Percentiles rank a stretch among this genome's conserved stretches.
Evolutionary conservation across 2,329 filamentous ascomycete species (phyloP).

Genomic region (Phyllosticta citriasiana): DNA sequence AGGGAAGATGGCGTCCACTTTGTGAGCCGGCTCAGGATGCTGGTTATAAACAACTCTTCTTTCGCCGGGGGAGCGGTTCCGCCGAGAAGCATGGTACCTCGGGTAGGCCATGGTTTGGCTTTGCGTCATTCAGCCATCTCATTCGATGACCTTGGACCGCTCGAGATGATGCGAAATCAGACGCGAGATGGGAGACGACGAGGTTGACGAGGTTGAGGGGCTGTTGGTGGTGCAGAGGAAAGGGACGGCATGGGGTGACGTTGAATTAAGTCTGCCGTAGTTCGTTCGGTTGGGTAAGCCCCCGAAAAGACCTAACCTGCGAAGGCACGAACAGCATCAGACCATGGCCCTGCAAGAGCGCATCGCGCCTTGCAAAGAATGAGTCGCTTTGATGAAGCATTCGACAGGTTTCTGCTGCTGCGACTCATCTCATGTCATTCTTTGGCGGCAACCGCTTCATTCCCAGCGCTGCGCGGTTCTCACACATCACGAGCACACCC

Average conservation of each 20-base stretch:
- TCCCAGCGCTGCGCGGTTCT: conserved; percentile 8
- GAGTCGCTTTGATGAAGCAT: conserved; percentile 4
- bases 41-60: background rate
- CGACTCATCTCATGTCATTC: conserved; percentile 10
- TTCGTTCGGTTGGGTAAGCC: conserved; percentile 11
- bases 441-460: conserved; percentile 10
- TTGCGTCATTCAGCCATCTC: background rate
- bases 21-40: background rate
- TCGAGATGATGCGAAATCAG: background rate
- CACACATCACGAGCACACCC: conserved; percentile 9
- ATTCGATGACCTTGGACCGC: background rate
- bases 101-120: background rate
- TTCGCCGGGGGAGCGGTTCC: background rate
- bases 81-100: background rate
- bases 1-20: background rate
- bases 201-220: background rate
- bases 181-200: background rate
- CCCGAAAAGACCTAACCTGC: conserved; percentile 8
- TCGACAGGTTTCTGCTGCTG: conserved; percentile 4
- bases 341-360: conserved; percentile 10
- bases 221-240: background rate
- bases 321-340: conserved; percentile 9
- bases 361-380: conserved; percentile 8
- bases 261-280: conserved; percentile 9
- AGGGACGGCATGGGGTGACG: conserved; percentile 4